Conservation (phyloP, 495 filamentous ascomycete species). For the Baudoinia panamericana region DNA sequence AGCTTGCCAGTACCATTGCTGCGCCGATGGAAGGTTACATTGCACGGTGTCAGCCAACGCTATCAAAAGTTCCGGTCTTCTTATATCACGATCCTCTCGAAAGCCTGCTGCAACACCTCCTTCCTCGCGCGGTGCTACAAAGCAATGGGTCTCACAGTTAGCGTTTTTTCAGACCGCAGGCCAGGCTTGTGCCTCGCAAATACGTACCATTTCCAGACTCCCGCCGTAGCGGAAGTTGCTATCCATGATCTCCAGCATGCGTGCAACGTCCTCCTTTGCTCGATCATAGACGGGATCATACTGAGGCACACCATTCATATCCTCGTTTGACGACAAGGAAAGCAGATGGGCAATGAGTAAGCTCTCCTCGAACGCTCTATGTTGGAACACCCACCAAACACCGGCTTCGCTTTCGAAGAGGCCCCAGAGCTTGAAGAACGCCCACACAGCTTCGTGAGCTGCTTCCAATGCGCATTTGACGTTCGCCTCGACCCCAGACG, state of each 20-base stretch:
- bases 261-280: conserved; percentile 17
- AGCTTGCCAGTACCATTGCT: too few species aligned
- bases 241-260: conserved; percentile 27
- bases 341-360: conserved; percentile 27
- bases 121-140: conserved; percentile 31
- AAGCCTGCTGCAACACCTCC: conserved; percentile 27
- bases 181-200: too few species aligned
- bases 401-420: conserved; percentile 51
- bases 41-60: too few species aligned
- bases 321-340: neutral
- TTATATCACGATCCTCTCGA: conserved; percentile 17
- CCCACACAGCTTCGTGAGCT: conserved; percentile 47
- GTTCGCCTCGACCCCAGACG: conserved; percentile 42
- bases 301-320: neutral
- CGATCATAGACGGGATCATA: conserved; percentile 10
- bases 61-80: too few species aligned
- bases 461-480: conserved; percentile 53
- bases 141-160: too few species aligned
- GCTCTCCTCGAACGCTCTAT: conserved; percentile 57
- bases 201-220: conserved; percentile 27
- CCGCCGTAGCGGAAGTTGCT: conserved; percentile 18
- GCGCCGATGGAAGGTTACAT: too few species aligned
- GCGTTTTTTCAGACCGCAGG: too few species aligned
- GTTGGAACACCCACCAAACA: conserved; percentile 69
- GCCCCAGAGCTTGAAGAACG: conserved; percentile 52